These are phyloP conservation scores for Aspergillus costaricaensis DNA, from an alignment of 2,329 filamentous ascomycete species.

Conservation along the genomic window DNA sequence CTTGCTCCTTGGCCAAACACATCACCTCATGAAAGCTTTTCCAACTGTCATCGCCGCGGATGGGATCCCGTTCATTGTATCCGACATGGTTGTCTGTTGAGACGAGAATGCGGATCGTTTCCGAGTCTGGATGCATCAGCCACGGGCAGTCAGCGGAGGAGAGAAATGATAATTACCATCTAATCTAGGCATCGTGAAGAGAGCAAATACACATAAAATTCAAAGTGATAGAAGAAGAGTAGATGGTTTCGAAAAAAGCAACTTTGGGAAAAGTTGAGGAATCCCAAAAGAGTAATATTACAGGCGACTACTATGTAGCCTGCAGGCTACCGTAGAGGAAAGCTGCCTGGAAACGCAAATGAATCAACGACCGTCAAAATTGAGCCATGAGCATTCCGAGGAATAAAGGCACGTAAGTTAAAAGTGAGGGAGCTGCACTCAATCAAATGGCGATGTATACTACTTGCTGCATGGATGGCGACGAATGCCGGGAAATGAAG, in stretches of 20 bases:
- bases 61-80: conserved; percentile 87
- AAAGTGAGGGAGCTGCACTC: background rate
- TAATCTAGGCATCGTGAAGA: conserved; percentile 27
- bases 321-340: conserved; percentile 1
- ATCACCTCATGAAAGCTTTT: conserved; percentile 94
- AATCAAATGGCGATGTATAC: background rate
- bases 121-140: conserved; percentile 52
- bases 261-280: background rate
- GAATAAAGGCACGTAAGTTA: background rate
- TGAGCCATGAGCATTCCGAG: background rate
- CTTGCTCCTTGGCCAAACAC: conserved; percentile 78
- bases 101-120: conserved; percentile 92
- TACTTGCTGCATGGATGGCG: background rate
- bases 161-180: conserved; percentile 28
- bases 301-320: background rate
- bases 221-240: background rate
- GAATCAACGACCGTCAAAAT: background rate
- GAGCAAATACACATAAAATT: background rate
- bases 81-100: conserved; percentile 98
- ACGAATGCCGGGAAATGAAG: background rate
- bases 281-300: background rate
- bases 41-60: conserved; percentile 97
- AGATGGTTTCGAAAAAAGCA: background rate
- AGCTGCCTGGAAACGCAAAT: conserved; percentile 9
- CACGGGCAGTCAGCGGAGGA: background rate